Base-by-base conservation (phyloP, 495 filamentous ascomycete species). In the Astrothelium macrocarpum region DNA sequence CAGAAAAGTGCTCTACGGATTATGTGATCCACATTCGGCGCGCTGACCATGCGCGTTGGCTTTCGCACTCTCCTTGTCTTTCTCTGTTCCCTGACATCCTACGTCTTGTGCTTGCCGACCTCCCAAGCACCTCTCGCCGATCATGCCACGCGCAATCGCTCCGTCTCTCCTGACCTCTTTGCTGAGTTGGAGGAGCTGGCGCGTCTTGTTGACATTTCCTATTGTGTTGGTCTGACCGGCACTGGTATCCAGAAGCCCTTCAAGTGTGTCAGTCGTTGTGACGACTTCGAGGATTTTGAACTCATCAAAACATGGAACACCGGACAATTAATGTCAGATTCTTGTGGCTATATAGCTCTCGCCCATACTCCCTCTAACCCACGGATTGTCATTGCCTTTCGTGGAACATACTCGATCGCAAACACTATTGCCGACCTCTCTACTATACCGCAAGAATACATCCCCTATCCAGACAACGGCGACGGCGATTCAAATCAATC, bases 241-340 rank as follows among this genome's bases (percentile, higher is more conserved):
- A 77, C 80, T 1, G 94, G 94, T 36, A 84, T 97, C 62, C 75
- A 80, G 9, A 81, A 84, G 62, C 94, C 94, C 10, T 98, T 98
- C 71, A 70, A 83, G 46, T 98, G 94, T 72, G 82, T 85, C 28
- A 91, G 87, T 64, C 89, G 86, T 70, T 98, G 94, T 74, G 71
- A 74, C 9, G 89, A 96, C 34, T 96, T 97, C 67, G 80, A 86
- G 16, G 75, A 80, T 25, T 86, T 97, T 61, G 86, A 90, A 66
- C 82, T 97, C 14, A 80, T 91, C 53, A 85, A 80, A 80, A 90
- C 91, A 49, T 98, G 90, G 88, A 91, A 93, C 68, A 96, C 94
- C 0, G 94, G 95, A 4, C 78, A 86, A 14, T 78, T 96, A 20
- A 78, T 97, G 68, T 88, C 88, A 53, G 94, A 97, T 74, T 93